Evolutionary conservation across 495 filamentous ascomycete genomes (phyloP), one percentile per base, ranked within the genome.

Genomic region (Neurospora sp.): DNA sequence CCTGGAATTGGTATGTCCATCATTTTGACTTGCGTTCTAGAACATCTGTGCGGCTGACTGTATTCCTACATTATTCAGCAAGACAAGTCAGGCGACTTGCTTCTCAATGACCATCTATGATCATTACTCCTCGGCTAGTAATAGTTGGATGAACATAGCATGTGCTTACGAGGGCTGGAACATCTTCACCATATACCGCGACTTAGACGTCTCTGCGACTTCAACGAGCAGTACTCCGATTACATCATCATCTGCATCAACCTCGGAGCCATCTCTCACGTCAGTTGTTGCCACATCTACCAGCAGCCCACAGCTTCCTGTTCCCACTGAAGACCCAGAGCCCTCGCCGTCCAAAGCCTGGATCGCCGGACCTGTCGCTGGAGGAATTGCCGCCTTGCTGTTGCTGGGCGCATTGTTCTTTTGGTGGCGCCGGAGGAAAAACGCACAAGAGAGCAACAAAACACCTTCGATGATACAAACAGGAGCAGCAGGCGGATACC

Each of bases 361-460:
- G 48, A 59, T 59, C 12, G 48, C 48, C 11, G 48, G 48, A 0
- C 48, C 48, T 5, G 48, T 59, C 22, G 48, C 48, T 1, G 48
- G 48, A 27, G 48, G 22, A 0, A 14, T 59, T 59, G 48, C 20
- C 48, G 48, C 48, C 5, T 6, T 59, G 10, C 10, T 59, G 2
- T 31, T 59, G 22, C 1, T 59, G 0, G 48, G 48, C 11, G 48
- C 48, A 59, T 14, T 59, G 22, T 59, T 59, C 20, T 59, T 59
- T 7, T 31, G 48, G 48, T 59, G 48, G 48, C 48, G 48, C 6
- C 20, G 48, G 10, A 59, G 48, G 48, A 31, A 31, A 2, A 27
- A 27, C 22, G 0, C 0, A 7, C 48, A 31, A 59, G 1, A 31
- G 0, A 59, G 20, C 22, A 1, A 0, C 0, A 11, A 59, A 5